Evolutionary conservation across 148 eudicot genomes (phyloP).

Genomic region (Vaccinium vitisidaea): DNA sequence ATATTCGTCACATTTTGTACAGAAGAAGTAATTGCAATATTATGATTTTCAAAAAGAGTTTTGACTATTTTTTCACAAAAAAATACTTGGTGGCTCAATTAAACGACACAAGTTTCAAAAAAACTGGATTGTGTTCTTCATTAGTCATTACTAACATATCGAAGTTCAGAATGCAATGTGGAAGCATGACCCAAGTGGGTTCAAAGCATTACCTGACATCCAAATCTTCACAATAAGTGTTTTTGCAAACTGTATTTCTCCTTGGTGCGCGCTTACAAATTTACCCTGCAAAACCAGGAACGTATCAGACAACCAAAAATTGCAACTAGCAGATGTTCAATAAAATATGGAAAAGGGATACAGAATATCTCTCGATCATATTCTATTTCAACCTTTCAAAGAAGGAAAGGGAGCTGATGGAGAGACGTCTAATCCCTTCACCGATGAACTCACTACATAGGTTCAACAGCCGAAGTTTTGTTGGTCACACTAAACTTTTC

Average conservation of each 20-base stretch:
- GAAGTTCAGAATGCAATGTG: background rate
- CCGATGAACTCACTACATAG: background rate
- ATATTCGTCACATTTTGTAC: background rate
- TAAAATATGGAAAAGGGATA: background rate
- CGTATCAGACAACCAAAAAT: background rate
- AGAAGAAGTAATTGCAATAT: background rate
- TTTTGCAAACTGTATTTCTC: slow-evolving; percentile 64
- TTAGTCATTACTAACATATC: background rate
- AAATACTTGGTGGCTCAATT: background rate
- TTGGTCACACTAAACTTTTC: background rate
- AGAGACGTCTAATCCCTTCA: background rate
- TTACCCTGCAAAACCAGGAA: slow-evolving; percentile 55
- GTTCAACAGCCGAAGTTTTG: background rate
- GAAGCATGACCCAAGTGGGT: slow-evolving; percentile 2
- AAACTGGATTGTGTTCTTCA: background rate
- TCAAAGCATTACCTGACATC: slow-evolving; percentile 50
- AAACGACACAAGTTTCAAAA: background rate
- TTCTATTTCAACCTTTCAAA: background rate
- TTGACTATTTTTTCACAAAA: background rate
- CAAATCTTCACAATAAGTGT: slow-evolving; percentile 39
- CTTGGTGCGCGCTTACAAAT: slow-evolving; percentile 59
- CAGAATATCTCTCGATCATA: background rate
- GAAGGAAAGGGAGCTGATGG: background rate
- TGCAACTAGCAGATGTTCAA: background rate
- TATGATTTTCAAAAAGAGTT: background rate